phyloP scores from a whole-genome alignment of 306 rosid genomes.

The Vigna angularis region DNA sequence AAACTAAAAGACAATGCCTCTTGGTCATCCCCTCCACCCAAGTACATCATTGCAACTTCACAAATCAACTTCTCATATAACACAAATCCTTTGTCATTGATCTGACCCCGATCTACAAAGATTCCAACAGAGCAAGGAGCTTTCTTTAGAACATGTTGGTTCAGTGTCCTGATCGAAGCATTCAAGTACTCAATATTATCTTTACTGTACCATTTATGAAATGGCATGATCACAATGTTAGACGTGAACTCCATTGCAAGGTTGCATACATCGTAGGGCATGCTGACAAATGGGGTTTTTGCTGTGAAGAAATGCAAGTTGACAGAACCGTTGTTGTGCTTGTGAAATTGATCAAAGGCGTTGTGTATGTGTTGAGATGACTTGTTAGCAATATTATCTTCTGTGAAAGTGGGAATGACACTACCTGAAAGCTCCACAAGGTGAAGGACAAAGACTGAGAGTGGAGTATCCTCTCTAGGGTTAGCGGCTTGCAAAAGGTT shows the following conservation, averaged over 20 bases:
- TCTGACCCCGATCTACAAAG: slow-evolving; percentile 29
- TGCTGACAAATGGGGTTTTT: slow-evolving; percentile 32
- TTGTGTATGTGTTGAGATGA: slow-evolving; percentile 29
- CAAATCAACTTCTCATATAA: not conserved
- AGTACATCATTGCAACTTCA: slow-evolving; percentile 38
- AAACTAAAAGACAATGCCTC: slow-evolving; percentile 47
- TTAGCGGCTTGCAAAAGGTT: slow-evolving; percentile 46
- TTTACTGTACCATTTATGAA: slow-evolving; percentile 34
- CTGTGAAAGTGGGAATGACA: not conserved
- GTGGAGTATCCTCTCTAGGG: slow-evolving; percentile 30
- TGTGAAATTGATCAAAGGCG: slow-evolving; percentile 36
- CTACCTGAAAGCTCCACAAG: slow-evolving; percentile 44
- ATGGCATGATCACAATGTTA: slow-evolving; percentile 40
- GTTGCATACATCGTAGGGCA: slow-evolving; percentile 47
- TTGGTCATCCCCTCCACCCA: slow-evolving; percentile 51
- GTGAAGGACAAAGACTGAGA: slow-evolving; percentile 35
- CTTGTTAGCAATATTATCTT: not conserved
- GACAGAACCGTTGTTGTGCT: slow-evolving; percentile 27
- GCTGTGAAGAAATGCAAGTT: slow-evolving; percentile 23
- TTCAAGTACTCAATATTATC: not conserved
- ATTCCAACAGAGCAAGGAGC: slow-evolving; percentile 44
- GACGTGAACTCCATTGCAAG: slow-evolving; percentile 44
- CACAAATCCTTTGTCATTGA: not conserved
- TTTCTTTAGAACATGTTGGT: slow-evolving; percentile 32
- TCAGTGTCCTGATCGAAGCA: slow-evolving; percentile 32